Evolutionary conservation across 345 rosid genomes (phyloP), one percentile per base, ranked within the genome.

Genomic region (Brassica napus): DNA sequence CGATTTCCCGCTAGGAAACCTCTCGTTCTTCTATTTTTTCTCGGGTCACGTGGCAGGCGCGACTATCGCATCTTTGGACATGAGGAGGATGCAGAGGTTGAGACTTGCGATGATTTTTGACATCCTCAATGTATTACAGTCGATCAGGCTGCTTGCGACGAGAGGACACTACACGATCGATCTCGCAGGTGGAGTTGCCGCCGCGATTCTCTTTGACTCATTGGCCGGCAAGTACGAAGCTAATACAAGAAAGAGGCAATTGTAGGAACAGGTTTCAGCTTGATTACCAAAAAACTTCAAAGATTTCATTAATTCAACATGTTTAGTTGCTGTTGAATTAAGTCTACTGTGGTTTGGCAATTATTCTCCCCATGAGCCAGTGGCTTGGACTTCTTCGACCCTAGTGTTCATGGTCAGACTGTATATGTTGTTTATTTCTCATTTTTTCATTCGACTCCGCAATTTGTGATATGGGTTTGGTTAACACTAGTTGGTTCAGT

Each of bases 131-230:
- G 81, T 86, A 55, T 87, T 92, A 39, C 98, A 94, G 71, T 82
- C 72, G 10, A 73, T 92, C 62, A 91, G 98, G 85, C 77, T 94
- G 78, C 87, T 92, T 9, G 91, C 88, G 11, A 86, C 97, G 3
- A 87, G 98, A 72, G 97, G 97, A 23, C 97, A 92, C 63, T 92
- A 94, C 75, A 95, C 97, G 0, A 92, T 95, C 60, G 99, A 93
- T 77, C 78, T 95, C 71, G 98, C 87, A 1, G 93, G 65, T 11
- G 98, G 98, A 39, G 83, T 89, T 54, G 98, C 91, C 8, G 96
- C 99, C 3, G 97, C 96, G 10, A 74, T 91, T 65, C 76, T 95
- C 12, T 92, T 90, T 35, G 96, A 95, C 72, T 84, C 88, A 1
- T 87, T 95, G 2, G 98, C 93, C 8, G 98, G 93, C 0, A 91